A percentile compares a stretch with the other conserved stretches of the same genome.
phyloP scores from a whole-genome alignment of 202 grass and related monocot genomes.

The Musa balbisiana region DNA sequence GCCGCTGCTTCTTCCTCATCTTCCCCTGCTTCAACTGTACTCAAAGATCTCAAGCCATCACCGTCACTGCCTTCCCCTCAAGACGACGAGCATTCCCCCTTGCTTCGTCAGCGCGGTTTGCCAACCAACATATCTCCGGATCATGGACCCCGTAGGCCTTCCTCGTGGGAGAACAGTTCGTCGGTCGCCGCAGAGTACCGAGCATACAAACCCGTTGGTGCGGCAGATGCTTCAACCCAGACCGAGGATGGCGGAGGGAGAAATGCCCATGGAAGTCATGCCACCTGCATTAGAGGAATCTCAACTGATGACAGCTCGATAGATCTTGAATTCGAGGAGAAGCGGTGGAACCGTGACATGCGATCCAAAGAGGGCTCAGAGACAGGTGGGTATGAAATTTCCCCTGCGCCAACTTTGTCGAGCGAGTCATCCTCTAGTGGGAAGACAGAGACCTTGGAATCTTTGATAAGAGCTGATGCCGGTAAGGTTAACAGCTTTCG shows the following conservation, averaged over 20 bases:
- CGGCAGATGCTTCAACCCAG: slow-evolving; percentile 71
- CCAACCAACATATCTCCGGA: too few relatives aligned
- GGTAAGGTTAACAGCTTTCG: slow-evolving; percentile 36
- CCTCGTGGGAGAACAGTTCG: slow-evolving; percentile 15
- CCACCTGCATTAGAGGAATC: too few relatives aligned
- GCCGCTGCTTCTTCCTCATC: slow-evolving; percentile 46
- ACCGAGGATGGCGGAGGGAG: slow-evolving; percentile 6
- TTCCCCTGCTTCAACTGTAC: slow-evolving; percentile 41
- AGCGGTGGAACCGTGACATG: slow-evolving; percentile 23
- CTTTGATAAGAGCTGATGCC: slow-evolving; percentile 64
- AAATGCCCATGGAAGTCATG: too few relatives aligned
- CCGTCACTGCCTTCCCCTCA: slow-evolving; percentile 38
- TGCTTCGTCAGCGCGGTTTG: too few relatives aligned
- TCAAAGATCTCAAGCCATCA: slow-evolving; percentile 43
- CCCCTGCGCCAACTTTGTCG: not conserved
- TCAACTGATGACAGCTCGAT: slow-evolving; percentile 31
- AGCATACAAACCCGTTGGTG: slow-evolving; percentile 40
- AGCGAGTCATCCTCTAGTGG: slow-evolving; percentile 26
- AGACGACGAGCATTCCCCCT: not conserved
- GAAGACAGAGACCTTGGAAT: slow-evolving; percentile 80
- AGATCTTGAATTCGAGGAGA: slow-evolving; percentile 28
- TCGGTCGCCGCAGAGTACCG: slow-evolving; percentile 33
- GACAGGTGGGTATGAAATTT: slow-evolving; percentile 23
- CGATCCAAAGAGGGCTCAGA: slow-evolving; percentile 31
- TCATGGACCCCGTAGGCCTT: slow-evolving; percentile 15